Base-by-base conservation (phyloP, 768 basidiomycete species). In the Lactifluus pinguis region DNA sequence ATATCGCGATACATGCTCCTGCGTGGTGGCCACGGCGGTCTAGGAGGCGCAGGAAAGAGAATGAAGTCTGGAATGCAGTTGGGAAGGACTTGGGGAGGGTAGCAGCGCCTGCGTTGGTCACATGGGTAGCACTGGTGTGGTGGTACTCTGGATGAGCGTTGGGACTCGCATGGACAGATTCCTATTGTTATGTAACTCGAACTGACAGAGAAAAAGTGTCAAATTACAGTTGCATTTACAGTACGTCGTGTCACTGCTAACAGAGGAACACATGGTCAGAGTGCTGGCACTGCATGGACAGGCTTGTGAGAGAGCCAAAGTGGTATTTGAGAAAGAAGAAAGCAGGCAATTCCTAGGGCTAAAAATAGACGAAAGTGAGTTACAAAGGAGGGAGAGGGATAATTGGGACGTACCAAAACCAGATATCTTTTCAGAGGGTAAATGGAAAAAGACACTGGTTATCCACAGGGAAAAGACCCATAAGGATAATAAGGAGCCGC, bases 361-460 rank as follows among this genome's bases (percentile, higher is more conserved):
- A 50, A 10, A 42, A 60, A 59, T 53, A 58, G 51, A 2, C 25
- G 42, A 44, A 13, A 61, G 13, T 30, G 10, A 39, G 48, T 38
- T 14, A 41, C 7, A 11, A 25, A 6, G 3, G 10, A 17, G 19
- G 6, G 19, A 32, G 19, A 4, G 6, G 15, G 11, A 29, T 4
- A 32, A 15, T 6, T 19, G 45, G 34, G 4, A 83, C 90, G 69
- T 69, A 95, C 93, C 44, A 61, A 86, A 88, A 13, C 95, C 95
- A 2, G 86, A 84, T 38, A 91, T 62, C 75, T 98, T 98, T 76
- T 98, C 95, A 13, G 79, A 72, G 0, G 92, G 91, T 4, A 86
- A 79, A 69, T 98, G 95, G 77, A 95, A 98, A 72, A 92, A 98
- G 8, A 95, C 75, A 55, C 86, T 84, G 21, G 95, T 98, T 49